Evolutionary conservation across 768 basidiomycete species (phyloP).

Genomic region (Scleroderma bovista): DNA sequence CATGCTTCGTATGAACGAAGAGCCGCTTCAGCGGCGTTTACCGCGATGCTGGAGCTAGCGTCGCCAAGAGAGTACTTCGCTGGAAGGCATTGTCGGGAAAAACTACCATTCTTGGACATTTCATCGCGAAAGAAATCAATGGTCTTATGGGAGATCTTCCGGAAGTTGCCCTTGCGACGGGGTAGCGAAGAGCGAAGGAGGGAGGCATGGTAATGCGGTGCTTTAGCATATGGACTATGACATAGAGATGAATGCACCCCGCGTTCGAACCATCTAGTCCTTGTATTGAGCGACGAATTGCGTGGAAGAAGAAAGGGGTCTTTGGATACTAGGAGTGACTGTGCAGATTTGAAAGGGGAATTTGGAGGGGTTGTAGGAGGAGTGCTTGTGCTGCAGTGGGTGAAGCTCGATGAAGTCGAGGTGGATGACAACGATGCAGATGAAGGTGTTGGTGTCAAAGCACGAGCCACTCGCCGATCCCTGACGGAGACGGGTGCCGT

Average conservation of each 20-base stretch:
- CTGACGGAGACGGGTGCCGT: background rate
- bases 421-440: background rate
- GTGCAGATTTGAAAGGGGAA: conserved; percentile 1
- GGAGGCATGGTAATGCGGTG: conserved; percentile 24
- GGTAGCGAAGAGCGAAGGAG: conserved; percentile 22
- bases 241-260: conserved; percentile 5
- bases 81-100: conserved; percentile 3
- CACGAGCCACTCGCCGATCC: background rate
- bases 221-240: conserved; percentile 15
- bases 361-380: conserved; percentile 3
- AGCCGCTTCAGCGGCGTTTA: conserved; percentile 16
- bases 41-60: background rate
- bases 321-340: background rate
- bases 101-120: conserved; percentile 1
- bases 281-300: background rate
- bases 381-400: background rate
- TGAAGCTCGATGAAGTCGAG: conserved; percentile 1
- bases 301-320: background rate
- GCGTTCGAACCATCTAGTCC: background rate
- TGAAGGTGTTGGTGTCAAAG: background rate
- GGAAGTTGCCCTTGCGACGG: conserved; percentile 21
- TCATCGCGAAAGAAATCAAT: conserved; percentile 26
- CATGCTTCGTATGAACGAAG: conserved; percentile 23
- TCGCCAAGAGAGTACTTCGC: background rate
- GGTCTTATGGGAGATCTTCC: conserved; percentile 15